These are phyloP conservation scores for Volvox carteri DNA, from an alignment of 163 green algal species.

Conservation along the genomic window DNA sequence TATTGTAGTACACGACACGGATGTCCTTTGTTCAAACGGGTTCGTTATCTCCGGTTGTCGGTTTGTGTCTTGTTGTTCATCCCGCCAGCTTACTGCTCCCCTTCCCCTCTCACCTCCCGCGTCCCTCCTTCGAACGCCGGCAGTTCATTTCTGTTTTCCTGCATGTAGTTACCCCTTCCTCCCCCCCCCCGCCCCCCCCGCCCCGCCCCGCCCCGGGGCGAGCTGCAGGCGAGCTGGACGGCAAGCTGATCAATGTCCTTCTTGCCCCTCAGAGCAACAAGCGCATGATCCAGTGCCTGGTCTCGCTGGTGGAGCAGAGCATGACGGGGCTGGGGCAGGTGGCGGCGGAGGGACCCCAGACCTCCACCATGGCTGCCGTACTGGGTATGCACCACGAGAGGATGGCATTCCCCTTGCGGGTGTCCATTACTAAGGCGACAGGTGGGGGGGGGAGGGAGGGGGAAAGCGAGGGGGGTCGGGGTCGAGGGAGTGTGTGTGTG, in stretches of 20 bases:
- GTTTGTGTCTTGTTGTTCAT: too few species aligned
- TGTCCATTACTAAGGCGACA: slow-evolving; percentile 25
- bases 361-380: not conserved
- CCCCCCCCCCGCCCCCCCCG: not conserved
- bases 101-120: too few species aligned
- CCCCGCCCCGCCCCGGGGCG: not conserved
- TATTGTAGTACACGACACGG: too few species aligned
- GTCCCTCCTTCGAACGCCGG: too few species aligned
- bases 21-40: too few species aligned
- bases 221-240: slow-evolving; percentile 44
- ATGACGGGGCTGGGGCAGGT: slow-evolving; percentile 2
- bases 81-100: too few species aligned
- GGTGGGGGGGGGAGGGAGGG: not conserved
- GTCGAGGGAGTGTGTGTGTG: too few species aligned
- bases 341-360: not conserved
- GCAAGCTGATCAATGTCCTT: slow-evolving; percentile 24
- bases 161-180: not conserved
- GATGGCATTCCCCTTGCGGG: slow-evolving; percentile 36
- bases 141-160: too few species aligned
- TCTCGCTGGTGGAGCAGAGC: slow-evolving; percentile 7
- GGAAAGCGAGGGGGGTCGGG: too few species aligned
- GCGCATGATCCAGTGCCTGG: slow-evolving; percentile 18
- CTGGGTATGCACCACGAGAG: slow-evolving; percentile 37
- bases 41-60: too few species aligned
- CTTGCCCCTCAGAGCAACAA: slow-evolving; percentile 18